Evolutionary conservation across 2,329 filamentous ascomycete genomes (phyloP).

Genomic region (Aspergillus awamori): DNA sequence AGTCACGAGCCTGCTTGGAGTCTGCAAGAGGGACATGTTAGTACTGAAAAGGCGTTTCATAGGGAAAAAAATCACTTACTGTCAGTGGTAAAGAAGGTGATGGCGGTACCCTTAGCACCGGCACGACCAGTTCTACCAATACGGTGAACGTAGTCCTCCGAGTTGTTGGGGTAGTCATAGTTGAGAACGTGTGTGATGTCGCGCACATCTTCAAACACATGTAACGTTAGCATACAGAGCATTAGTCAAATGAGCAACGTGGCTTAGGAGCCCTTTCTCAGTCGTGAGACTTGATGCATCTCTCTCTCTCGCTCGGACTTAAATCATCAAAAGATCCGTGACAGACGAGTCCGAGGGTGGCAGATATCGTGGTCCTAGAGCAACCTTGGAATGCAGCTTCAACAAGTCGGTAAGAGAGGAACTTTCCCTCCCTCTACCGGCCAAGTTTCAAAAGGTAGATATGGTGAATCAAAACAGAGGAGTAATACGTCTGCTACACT

Average conservation of each 20-base stretch:
- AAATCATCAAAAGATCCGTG: conserved; percentile 43
- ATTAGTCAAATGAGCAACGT: conserved; percentile 48
- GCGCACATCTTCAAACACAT: conserved; percentile 87
- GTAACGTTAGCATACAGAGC: conserved; percentile 74
- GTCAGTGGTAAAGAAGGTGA: conserved; percentile 98
- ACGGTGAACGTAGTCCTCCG: conserved; percentile 70
- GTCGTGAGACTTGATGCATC: conserved; percentile 63
- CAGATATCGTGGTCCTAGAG: conserved; percentile 65
- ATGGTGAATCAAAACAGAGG: conserved; percentile 65
- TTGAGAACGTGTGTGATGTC: conserved; percentile 99
- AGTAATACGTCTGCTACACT: conserved; percentile 68
- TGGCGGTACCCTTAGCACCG: conserved; percentile 91
- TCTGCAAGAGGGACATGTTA: conserved; percentile 54
- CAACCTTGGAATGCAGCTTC: conserved; percentile 76
- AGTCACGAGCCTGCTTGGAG: conserved; percentile 93
- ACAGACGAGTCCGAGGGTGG: conserved; percentile 54
- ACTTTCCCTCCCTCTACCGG: conserved; percentile 75
- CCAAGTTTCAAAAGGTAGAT: conserved; percentile 60
- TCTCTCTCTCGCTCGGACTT: conserved; percentile 59
- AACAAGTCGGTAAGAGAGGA: conserved; percentile 61
- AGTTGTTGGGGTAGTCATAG: conserved; percentile 99
- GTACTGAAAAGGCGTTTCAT: too few relatives aligned
- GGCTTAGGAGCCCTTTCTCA: conserved; percentile 56
- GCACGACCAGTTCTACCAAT: conserved; percentile 71
- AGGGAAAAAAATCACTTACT: conserved; percentile 65